Conservation (phyloP, 768 basidiomycete genomes). For the Suillus americanus region DNA sequence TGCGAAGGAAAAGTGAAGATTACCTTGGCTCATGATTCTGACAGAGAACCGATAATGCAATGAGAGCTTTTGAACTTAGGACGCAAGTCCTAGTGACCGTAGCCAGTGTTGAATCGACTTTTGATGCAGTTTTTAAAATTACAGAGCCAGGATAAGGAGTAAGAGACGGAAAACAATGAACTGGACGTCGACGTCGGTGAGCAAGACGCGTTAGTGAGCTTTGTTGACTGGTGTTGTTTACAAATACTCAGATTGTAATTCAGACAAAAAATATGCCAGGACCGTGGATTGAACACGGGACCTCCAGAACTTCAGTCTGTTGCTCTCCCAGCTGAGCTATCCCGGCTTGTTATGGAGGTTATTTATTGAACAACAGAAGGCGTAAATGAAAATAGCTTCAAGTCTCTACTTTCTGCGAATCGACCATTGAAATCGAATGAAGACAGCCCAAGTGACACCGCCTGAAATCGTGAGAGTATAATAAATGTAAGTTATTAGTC, state of each 20-base stretch:
- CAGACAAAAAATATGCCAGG: conserved; percentile 37
- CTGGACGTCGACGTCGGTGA: conserved; percentile 19
- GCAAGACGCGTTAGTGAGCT: conserved; percentile 23
- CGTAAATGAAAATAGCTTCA: neutral
- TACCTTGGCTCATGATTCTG: conserved; percentile 33
- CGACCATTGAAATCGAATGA: too few species aligned
- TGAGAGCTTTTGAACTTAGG: conserved; percentile 3
- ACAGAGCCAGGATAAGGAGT: conserved; percentile 8
- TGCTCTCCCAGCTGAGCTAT: conserved; percentile 78
- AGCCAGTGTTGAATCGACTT: neutral
- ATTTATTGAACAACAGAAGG: neutral
- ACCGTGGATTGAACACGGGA: conserved; percentile 59
- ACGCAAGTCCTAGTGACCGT: too few species aligned
- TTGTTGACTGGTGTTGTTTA: conserved; percentile 27
- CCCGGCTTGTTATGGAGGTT: conserved; percentile 36
- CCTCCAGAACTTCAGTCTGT: conserved; percentile 66
- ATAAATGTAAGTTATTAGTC: too few species aligned
- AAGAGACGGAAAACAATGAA: conserved; percentile 17
- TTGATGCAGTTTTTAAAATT: neutral
- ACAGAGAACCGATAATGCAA: conserved; percentile 1
- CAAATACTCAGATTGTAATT: neutral
- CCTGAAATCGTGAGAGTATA: too few species aligned
- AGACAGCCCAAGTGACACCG: too few species aligned
- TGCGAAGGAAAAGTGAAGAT: conserved; percentile 15
- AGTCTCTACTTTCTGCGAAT: conserved; percentile 16